phyloP scores from a whole-genome alignment of 495 filamentous ascomycete species.

The Tuber calosporum region DNA sequence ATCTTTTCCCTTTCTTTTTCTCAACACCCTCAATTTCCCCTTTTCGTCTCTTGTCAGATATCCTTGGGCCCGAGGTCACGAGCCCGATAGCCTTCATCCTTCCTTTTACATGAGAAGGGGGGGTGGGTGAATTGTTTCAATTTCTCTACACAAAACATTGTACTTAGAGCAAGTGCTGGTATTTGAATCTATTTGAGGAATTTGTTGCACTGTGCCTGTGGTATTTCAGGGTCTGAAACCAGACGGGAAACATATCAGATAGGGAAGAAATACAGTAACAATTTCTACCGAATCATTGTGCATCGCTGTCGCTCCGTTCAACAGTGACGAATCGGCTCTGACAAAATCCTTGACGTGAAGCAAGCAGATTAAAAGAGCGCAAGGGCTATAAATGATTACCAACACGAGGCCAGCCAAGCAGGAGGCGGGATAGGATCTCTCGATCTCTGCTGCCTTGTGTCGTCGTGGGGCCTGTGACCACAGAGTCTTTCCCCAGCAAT shows the following conservation, averaged over 20 bases:
- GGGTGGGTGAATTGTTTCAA: constrained; percentile 17
- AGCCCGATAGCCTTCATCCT: constrained; percentile 9
- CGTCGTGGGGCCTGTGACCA: constrained; percentile 2
- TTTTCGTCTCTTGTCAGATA: constrained; percentile 3
- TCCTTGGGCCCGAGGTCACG: constrained; percentile 3
- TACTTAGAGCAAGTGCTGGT: constrained; percentile 28
- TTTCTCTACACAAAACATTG: constrained; percentile 24
- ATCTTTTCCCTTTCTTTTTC: constrained; percentile 27
- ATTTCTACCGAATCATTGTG: constrained; percentile 1
- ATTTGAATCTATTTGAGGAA: constrained; percentile 22
- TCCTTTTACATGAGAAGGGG: constrained; percentile 16
- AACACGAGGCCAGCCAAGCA: not conserved
- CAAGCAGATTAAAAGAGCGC: constrained; percentile 1
- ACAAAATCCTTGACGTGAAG: not conserved
- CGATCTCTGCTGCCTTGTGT: constrained; percentile 5
- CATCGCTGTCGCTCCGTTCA: not conserved
- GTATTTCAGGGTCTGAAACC: constrained; percentile 4
- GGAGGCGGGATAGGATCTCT: not conserved
- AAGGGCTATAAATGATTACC: not conserved
- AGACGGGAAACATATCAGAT: not conserved
- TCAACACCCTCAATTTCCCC: constrained; percentile 6
- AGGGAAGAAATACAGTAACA: not conserved
- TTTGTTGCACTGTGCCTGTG: constrained; percentile 8
- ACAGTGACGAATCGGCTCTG: not conserved
- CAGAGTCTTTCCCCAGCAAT: not conserved